Evolutionary conservation across 257 asterid species (phyloP), one percentile per base, ranked within the genome.

Genomic region (Petunia secreta): DNA sequence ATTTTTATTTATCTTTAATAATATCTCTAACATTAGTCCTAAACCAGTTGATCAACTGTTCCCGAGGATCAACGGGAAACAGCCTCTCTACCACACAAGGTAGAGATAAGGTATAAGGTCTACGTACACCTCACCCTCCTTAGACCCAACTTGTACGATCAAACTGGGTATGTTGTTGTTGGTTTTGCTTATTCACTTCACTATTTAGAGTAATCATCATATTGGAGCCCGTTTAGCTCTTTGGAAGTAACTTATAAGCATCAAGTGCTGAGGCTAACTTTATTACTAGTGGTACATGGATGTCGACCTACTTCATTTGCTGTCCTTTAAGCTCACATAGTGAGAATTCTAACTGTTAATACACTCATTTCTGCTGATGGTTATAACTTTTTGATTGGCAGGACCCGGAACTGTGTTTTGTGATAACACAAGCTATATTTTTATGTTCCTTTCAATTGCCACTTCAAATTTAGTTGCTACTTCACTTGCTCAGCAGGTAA

Each of bases 401-500:
- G 99, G 99, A 13, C 98, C 98, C 0, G 99, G 98, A 74, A 95
- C 99, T 0, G 98, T 95, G 69, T 90, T 95, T 76, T 91, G 97
- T 78, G 97, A 95, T 75, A 69, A 95, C 82, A 86, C 93, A 7
- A 88, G 98, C 84, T 95, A 93, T 73, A 91, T 87, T 79, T 95
- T 95, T 82, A 95, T 95, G 99, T 95, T 95, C 86, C 98, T 95
- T 11, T 91, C 98, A 6, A 92, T 93, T 84, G 98, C 97, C 85
- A 95, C 98, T 78, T 95, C 99, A 11, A 95, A 95, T 84, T 85
- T 95, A 88, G 99, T 95, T 75, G 99, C 99, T 75, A 93, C 96
- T 66, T 78, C 97, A 81, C 97, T 95, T 83, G 96, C 97, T 87
- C 89, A 82, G 85, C 83, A 84, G 98, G 97, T 95, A 75, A 75